Base-by-base conservation (phyloP, 495 filamentous ascomycete species). In the Trypethelium eluteriae region DNA sequence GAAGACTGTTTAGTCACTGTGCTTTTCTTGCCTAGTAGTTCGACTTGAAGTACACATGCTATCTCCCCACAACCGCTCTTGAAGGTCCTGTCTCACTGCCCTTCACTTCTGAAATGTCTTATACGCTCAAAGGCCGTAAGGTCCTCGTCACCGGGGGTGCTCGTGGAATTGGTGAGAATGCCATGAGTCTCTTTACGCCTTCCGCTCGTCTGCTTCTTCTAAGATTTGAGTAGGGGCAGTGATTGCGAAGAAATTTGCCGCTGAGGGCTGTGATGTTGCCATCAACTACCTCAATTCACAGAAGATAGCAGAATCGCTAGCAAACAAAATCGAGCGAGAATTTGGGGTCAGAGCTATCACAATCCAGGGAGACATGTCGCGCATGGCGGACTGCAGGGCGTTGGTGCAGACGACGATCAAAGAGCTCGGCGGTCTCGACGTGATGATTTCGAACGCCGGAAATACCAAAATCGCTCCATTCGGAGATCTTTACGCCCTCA, bases 371-470 rank as follows among this genome's bases (percentile, higher is more conserved):
- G 87, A 92, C 70, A 80, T 82, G 57, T 83, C 80, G 38, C 76
- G 77, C 25, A 74, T 84, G 66, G 75, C 69, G 2, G 87, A 85
- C 47, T 88, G 86, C 67, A 73, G 75, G 38, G 76, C 75, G 0
- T 71, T 79, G 14, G 84, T 91, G 9, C 73, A 82, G 38, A 78
- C 84, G 32, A 80, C 83, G 3, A 81, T 85, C 62, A 77, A 83
- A 66, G 74, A 80, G 64, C 38, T 38, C 38, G 88, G 88, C 2
- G 87, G 88, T 1, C 72, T 92, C 25, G 89, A 92, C 76, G 80
- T 89, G 39, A 74, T 92, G 3, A 79, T 91, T 59, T 86, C 85
- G 0, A 91, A 92, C 75, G 88, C 89, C 9, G 88, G 88, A 69
- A 69, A 86, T 68, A 65, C 68, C 0, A 62, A 65, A 16, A 82